These are phyloP conservation scores for Talaromyces sp. DNA, from an alignment of 2,329 filamentous ascomycete genomes.

Conservation along the genomic window DNA sequence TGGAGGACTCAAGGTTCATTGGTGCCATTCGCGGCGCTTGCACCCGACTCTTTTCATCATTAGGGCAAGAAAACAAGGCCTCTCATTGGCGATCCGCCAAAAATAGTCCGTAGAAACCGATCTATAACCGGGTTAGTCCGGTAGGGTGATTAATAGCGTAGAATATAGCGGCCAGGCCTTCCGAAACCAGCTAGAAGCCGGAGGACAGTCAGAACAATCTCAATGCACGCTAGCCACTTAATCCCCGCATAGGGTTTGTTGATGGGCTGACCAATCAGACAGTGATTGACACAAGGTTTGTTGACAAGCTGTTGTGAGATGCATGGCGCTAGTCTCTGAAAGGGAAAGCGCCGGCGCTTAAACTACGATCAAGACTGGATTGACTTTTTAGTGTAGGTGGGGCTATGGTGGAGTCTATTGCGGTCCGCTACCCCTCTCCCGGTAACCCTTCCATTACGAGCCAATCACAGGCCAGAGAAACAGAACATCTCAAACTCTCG, in stretches of 20 bases:
- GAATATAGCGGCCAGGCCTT: conserved; percentile 1
- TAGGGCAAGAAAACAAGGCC: neutral
- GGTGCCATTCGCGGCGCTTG: conserved; percentile 6
- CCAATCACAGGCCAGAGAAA: neutral
- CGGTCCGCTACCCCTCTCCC: neutral
- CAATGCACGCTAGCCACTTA: neutral
- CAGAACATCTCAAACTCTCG: neutral
- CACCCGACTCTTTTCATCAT: neutral
- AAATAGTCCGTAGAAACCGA: neutral
- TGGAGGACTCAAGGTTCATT: neutral
- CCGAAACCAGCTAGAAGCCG: neutral
- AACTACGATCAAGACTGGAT: neutral
- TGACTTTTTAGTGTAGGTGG: neutral
- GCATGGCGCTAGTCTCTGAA: neutral
- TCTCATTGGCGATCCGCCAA: neutral
- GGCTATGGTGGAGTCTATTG: neutral
- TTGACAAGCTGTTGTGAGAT: neutral
- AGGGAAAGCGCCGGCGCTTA: neutral
- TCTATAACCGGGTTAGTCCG: neutral
- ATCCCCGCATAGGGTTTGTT: conserved; percentile 9
- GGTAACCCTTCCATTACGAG: neutral
- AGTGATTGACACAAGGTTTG: neutral
- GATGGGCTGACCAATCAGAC: conserved; percentile 3
- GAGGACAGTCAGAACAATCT: neutral
- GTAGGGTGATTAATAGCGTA: neutral